Evolutionary conservation across 306 rosid species (phyloP), one percentile per base, ranked within the genome.

Genomic region (Cucumis cinereus): DNA sequence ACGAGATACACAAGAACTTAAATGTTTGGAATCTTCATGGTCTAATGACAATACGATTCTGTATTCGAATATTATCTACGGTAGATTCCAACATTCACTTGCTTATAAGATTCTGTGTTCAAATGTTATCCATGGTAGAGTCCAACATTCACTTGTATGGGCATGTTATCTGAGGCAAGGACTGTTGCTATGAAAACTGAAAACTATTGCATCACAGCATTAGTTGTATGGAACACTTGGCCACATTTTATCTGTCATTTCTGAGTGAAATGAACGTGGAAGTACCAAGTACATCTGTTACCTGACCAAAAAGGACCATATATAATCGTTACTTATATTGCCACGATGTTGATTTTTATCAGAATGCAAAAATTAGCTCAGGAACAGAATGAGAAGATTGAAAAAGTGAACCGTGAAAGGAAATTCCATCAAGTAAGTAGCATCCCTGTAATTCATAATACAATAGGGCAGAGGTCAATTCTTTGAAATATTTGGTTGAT

Each of bases 341-440:
- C 12, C 50, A 20, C 20, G 28, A 50, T 50, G 20, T 45, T 45
- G 0, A 45, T 30, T 47, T 20, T 8, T 28, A 58, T 45, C 84
- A 94, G 98, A 80, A 86, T 90, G 96, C 97, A 94, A 85, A 91
- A 87, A 80, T 84, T 92, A 80, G 92, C 96, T 63, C 90, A 85
- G 79, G 91, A 90, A 60, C 90, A 87, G 76, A 83, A 75, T 63
- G 90, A 88, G 24, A 84, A 90, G 86, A 94, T 90, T 81, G 98
- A 92, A 84, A 86, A 88, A 33, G 97, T 91, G 56, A 91, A 94
- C 61, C 98, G 97, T 41, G 96, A 91, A 78, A 90, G 98, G 81
- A 91, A 94, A 86, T 89, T 87, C 77, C 98, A 90, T 81, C 98
- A 94, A 94, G 98, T 93, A 80, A 82, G 72, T 63, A 79, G 77